A percentile compares a stretch with the other conserved stretches of the same genome.
phyloP scores from a whole-genome alignment of 768 basidiomycete species.

The Lactifluus piperatus region DNA sequence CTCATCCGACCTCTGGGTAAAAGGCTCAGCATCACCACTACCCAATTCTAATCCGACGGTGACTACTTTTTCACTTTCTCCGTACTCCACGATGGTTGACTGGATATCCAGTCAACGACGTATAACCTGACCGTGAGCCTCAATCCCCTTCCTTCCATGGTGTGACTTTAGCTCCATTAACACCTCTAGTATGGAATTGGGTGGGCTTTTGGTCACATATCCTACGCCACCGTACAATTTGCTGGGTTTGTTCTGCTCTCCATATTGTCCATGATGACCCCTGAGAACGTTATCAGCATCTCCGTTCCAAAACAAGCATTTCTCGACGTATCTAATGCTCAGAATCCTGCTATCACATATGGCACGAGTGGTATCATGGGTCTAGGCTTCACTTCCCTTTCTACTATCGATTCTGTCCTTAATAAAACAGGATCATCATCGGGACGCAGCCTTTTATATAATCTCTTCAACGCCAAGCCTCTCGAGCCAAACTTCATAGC shows the following conservation, averaged over 20 bases:
- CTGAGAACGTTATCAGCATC: slow-evolving; percentile 35
- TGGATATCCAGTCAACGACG: slow-evolving; percentile 19
- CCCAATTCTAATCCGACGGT: slow-evolving; percentile 45
- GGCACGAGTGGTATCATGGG: slow-evolving; percentile 68
- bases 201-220: slow-evolving; percentile 60
- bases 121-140: slow-evolving; percentile 20
- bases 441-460: slow-evolving; percentile 68
- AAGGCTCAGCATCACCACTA: slow-evolving; percentile 38
- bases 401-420: slow-evolving; percentile 54
- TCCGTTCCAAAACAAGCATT: slow-evolving; percentile 61
- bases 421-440: slow-evolving; percentile 48
- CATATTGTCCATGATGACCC: not conserved
- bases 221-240: slow-evolving; percentile 56
- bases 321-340: slow-evolving; percentile 51
- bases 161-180: not conserved
- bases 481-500: slow-evolving; percentile 73
- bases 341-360: slow-evolving; percentile 65
- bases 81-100: slow-evolving; percentile 15
- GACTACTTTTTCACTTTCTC: slow-evolving; percentile 19
- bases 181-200: slow-evolving; percentile 64
- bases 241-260: slow-evolving; percentile 44
- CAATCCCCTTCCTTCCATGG: not conserved
- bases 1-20: slow-evolving; percentile 75
- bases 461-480: slow-evolving; percentile 61
- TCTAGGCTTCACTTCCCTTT: slow-evolving; percentile 71